Evolutionary conservation across 805 yeast species (phyloP).

Genomic region (Yarrowia bubula): DNA sequence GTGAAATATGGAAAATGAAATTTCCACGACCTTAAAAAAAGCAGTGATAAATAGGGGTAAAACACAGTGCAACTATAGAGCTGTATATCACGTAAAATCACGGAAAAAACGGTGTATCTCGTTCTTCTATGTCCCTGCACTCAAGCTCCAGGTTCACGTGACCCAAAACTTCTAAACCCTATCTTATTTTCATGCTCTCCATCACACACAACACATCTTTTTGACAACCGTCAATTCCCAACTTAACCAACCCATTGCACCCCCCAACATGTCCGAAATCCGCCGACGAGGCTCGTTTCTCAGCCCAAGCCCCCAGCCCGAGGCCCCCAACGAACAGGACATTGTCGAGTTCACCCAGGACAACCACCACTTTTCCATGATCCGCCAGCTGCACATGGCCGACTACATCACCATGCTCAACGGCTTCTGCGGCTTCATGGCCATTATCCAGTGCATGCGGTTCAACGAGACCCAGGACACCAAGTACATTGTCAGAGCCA

Average conservation of each 20-base stretch:
- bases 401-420: constrained; percentile 93
- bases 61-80: no score
- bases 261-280: constrained; percentile 9
- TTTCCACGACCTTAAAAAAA: no score
- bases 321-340: constrained; percentile 45
- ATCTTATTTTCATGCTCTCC: constrained; percentile 13
- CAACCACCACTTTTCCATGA: constrained; percentile 78
- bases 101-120: no score
- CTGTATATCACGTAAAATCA: no score
- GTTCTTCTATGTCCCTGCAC: no score
- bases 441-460: constrained; percentile 81
- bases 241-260: not conserved
- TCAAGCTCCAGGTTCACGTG: not conserved
- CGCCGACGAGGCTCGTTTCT: constrained; percentile 26
- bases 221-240: not conserved
- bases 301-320: constrained; percentile 29
- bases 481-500: constrained; percentile 67
- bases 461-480: constrained; percentile 72
- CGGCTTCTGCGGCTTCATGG: constrained; percentile 90
- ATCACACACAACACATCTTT: not conserved
- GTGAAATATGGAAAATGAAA: no score
- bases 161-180: constrained; percentile 5
- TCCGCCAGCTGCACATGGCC: constrained; percentile 78
- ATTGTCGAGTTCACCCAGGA: constrained; percentile 79
- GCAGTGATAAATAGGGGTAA: no score